phyloP scores from a whole-genome alignment of 345 rosid genomes.

The Limnanthes douglasii region DNA sequence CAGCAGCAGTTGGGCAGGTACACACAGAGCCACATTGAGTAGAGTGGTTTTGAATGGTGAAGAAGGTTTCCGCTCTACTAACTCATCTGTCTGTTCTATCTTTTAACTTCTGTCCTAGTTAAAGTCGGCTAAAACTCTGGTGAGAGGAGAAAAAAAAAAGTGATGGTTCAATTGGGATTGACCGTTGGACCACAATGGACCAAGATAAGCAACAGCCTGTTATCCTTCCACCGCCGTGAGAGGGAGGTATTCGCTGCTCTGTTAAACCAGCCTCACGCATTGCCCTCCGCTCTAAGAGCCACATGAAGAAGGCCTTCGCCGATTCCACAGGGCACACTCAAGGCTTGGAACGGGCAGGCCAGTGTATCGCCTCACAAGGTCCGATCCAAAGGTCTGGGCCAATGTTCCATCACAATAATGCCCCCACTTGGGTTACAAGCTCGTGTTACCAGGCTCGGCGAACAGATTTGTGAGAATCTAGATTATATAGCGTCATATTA shows the following conservation, averaged over 20 bases:
- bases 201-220: neutral
- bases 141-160: conserved; percentile 7
- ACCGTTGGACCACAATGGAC: neutral
- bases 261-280: conserved; percentile 4
- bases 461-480: rapidly evolving
- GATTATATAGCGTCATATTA: too few relatives aligned
- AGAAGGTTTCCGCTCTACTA: too few relatives aligned
- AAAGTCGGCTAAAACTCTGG: too few relatives aligned
- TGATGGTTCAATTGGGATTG: conserved; percentile 14
- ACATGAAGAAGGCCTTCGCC: neutral
- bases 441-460: conserved; percentile 3
- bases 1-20: too few relatives aligned
- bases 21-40: too few relatives aligned
- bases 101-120: too few relatives aligned
- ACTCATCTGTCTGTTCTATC: too few relatives aligned
- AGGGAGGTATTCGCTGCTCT: conserved; percentile 4
- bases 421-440: conserved; percentile 7
- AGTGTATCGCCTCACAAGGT: neutral
- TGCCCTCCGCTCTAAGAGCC: conserved; percentile 3
- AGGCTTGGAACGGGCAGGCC: conserved; percentile 2
- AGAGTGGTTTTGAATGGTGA: too few relatives aligned
- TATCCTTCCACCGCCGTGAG: conserved; percentile 1
- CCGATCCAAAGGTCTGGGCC: neutral
- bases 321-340: neutral
- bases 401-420: conserved; percentile 1